phyloP scores from a whole-genome alignment of 2,329 filamentous ascomycete species.

The Fusarium sp. region DNA sequence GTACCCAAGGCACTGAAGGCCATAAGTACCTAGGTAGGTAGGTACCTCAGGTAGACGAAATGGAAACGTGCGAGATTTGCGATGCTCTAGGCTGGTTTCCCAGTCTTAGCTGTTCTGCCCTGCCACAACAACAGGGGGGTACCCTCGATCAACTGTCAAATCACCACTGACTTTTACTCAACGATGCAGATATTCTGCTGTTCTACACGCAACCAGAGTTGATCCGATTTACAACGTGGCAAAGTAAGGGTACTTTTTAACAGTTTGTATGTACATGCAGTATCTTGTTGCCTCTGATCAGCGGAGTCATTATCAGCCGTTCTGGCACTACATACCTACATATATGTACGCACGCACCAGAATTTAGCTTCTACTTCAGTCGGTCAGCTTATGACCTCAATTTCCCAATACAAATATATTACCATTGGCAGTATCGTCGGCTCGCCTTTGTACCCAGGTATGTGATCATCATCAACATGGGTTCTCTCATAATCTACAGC shows the following conservation, averaged over 20 bases:
- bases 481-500: neutral
- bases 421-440: neutral
- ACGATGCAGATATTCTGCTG: neutral
- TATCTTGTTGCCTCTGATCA: neutral
- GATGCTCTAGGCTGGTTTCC: neutral
- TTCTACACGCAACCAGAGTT: neutral
- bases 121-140: neutral
- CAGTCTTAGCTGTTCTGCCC: neutral
- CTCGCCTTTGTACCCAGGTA: neutral
- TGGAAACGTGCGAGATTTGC: conserved; percentile 10
- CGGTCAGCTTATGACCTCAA: neutral
- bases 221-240: conserved; percentile 4
- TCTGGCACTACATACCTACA: neutral
- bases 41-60: neutral
- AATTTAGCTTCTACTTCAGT: neutral
- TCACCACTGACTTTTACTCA: conserved; percentile 1
- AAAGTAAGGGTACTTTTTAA: neutral
- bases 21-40: neutral
- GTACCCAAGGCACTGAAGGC: neutral
- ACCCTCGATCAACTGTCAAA: conserved; percentile 14
- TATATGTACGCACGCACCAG: neutral
- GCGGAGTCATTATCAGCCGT: neutral
- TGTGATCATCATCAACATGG: conserved; percentile 1
- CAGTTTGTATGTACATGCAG: too few species aligned
- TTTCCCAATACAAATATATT: neutral